Evolutionary conservation across 192 early-diverging fungal genomes (phyloP), one percentile per base, ranked within the genome.

Genomic region (Linnemannia elongata): DNA sequence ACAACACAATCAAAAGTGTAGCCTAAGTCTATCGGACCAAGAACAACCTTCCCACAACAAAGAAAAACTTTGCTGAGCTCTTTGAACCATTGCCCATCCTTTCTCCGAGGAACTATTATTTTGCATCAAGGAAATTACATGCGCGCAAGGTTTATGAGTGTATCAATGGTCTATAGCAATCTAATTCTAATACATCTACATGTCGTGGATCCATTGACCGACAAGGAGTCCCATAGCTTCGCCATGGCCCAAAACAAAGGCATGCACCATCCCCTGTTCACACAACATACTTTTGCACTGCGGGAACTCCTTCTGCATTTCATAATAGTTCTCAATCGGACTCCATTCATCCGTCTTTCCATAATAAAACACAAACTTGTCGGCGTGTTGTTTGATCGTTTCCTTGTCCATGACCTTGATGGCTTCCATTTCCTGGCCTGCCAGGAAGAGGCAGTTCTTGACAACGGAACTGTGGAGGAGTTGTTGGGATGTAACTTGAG

Each of bases 331-430:
- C 12, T 91, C 88, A 39, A 89, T 77, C 1, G 97, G 96, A 42
- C 93, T 94, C 97, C 97, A 98, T 57, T 90, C 80, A 78, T 98
- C 97, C 45, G 87, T 86, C 27, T 81, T 82, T 9, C 94, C 94
- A 82, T 96, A 98, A 79, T 97, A 97, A 78, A 97, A 91, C 36
- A 96, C 90, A 49, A 95, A 92, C 78, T 94, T 95, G 27, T 91
- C 87, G 1, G 92, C 85, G 72, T 93, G 80, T 27, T 77, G 77
- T 24, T 85, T 60, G 69, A 96, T 93, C 60, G 94, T 90, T 45
- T 93, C 92, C 41, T 90, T 89, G 73, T 97, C 95, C 69, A 97
- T 87, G 35, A 88, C 90, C 33, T 76, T 84, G 27, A 98, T 95
- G 38, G 81, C 71, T 42, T 89, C 89, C 96, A 97, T 95, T 79